Base-by-base conservation (phyloP, 169 alveolate genomes). In the Cryptosporidium meleagridis region DNA sequence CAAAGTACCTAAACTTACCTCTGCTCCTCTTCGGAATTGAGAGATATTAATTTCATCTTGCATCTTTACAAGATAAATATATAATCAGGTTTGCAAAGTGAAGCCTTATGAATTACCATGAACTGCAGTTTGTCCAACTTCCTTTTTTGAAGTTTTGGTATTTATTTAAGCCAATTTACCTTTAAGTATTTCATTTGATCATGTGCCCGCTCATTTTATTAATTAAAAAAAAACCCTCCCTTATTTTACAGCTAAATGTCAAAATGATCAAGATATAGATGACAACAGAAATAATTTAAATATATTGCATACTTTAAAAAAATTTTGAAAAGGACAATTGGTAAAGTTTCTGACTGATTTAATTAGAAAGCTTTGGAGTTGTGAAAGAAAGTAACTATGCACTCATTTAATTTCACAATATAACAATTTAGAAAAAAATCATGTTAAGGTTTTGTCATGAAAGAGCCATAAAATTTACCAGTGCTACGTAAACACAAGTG, bases 21-120 rank as follows among this genome's bases (percentile, higher is more conserved):
- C 75, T 37, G 89, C 75, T 80, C 89, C 89, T 48, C 55, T 65
- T 44, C 80, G 62, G 39, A 31, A 80, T 9, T 80, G 80, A 39
- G 89, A 80, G 3, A 80, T 45, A 44, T 45, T 65, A 21, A 80
- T 41, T 62, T 80, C 89, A 69, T 80, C 75, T 21, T 29, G 33
- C 89, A 80, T 80, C 53, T 29, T 52, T 53, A 35, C 62, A 33
- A 53, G 71, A 73, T 26, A 51, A 51, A n/a, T 14, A 48, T 33
- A 12, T 35, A n/a, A 48, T 71, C 39, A 39, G 48, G 29, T 44
- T 16, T 65, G 21, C 41, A n/a, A 9, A 65, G 72, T 0, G 51
- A 65, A 14, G 29, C 44, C 18, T 37, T 29, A 37, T 8, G 21
- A 10, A 65, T 65, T 33, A 35, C 5, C 72, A 65, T 65, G 51